A percentile compares a stretch with the other conserved stretches of the same genome.
Conservation (phyloP, 192 early-diverging fungal species). For the Backusella sp. region DNA sequence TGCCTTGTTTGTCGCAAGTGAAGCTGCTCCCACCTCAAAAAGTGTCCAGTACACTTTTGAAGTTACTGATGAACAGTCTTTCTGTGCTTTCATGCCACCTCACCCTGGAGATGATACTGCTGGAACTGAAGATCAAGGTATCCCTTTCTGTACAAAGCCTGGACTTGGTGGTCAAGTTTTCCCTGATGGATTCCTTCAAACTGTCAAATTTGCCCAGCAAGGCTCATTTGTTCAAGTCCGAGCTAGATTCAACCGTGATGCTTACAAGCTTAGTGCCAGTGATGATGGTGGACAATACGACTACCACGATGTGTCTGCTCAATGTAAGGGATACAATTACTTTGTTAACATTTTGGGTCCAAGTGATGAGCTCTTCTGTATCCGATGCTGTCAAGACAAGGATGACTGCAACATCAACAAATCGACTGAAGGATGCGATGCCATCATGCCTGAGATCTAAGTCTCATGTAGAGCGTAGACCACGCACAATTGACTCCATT, state of each 20-base stretch:
- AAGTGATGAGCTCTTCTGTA: conserved; percentile 41
- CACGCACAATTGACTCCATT: not conserved
- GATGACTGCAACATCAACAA: not conserved
- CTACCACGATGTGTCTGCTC: conserved; percentile 33
- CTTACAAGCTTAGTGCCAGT: conserved; percentile 25
- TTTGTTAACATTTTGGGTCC: conserved; percentile 49
- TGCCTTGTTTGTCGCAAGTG: not conserved
- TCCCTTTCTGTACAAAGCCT: conserved; percentile 47
- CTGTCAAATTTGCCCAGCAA: conserved; percentile 28
- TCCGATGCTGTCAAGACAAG: conserved; percentile 39
- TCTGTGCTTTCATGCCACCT: conserved; percentile 53
- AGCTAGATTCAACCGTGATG: conserved; percentile 38
- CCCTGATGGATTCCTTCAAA: conserved; percentile 44
- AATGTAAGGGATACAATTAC: conserved; percentile 40
- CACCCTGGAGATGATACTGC: conserved; percentile 38
- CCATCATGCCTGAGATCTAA: conserved; percentile 26
- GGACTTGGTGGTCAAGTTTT: conserved; percentile 40
- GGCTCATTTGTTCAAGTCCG: conserved; percentile 45
- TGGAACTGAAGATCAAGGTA: conserved; percentile 40
- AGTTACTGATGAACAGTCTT: conserved; percentile 32
- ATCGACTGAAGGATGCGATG: not conserved
- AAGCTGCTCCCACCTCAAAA: not conserved
- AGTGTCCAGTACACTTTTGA: not conserved
- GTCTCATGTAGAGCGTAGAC: not conserved
- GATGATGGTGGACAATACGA: conserved; percentile 55